phyloP scores from a whole-genome alignment of 192 early-diverging fungal species.

The Linnemannia elongata region DNA sequence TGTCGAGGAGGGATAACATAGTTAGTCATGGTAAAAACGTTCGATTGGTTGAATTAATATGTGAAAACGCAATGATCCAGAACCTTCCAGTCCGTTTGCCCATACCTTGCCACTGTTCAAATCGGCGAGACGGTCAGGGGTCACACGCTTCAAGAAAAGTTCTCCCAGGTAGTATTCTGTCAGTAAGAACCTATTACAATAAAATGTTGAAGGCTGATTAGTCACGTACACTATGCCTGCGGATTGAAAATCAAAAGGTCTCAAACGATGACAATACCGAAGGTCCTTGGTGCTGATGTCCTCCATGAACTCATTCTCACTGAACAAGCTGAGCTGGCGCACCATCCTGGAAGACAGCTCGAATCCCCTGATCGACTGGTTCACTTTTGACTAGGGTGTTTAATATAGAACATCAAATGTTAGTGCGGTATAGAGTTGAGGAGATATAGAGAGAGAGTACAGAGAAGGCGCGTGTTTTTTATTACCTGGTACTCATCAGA shows the following conservation, averaged over 20 bases:
- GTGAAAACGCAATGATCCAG: not conserved
- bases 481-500: constrained; percentile 56
- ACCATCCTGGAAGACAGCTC: constrained; percentile 63
- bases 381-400: constrained; percentile 62
- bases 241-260: not conserved
- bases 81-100: not conserved
- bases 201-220: not conserved
- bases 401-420: not conserved
- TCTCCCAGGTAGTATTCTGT: constrained; percentile 72
- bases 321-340: constrained; percentile 79
- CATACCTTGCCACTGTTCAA: constrained; percentile 67
- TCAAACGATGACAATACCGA: constrained; percentile 43
- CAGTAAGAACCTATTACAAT: constrained; percentile 64
- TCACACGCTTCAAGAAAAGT: constrained; percentile 59
- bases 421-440: not conserved
- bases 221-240: not conserved
- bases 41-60: not conserved
- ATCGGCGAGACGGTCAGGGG: constrained; percentile 57
- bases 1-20: not conserved
- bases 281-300: constrained; percentile 90
- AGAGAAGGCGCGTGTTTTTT: not conserved
- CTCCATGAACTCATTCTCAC: constrained; percentile 88
- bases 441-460: too few relatives aligned
- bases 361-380: constrained; percentile 61
- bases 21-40: too few relatives aligned